Evolutionary conservation across 2,329 filamentous ascomycete species (phyloP), one percentile per base, ranked within the genome.

Genomic region (Paecilomyces sp.): DNA sequence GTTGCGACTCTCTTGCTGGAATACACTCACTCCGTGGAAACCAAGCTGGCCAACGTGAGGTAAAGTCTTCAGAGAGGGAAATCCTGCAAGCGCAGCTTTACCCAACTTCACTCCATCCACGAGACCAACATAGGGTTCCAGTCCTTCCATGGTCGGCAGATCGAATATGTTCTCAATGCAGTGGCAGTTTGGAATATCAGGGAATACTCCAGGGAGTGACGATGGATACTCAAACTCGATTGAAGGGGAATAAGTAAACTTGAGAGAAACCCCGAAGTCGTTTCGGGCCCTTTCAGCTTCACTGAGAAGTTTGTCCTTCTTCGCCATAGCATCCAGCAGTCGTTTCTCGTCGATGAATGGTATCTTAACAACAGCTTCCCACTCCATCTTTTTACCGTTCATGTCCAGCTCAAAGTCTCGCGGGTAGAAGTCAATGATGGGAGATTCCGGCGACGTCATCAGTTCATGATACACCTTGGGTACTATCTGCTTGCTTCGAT

Each of bases 381-480:
- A 99, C 64, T 99, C 95, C 89, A 96, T 95, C 79, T 96, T 99
- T 80, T 99, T 99, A 61, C 94, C 95, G 68, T 99, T 97, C 94
- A 99, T 97, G 72, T 99, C 95, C 50, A 99, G 82, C 65, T 95
- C 91, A 69, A 99, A 99, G 68, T 99, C 94, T 67, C 93, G 85
- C 2, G 94, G 94, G 69, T 99, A 99, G 73, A 99, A 99, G 72
- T 99, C 94, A 69, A 96, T 89, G 72, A 99, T 99, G 1, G 94
- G 92, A 15, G 93, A 97, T 15, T 89, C 85, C 1, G 88, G 83
- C 58, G 90, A 90, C 1, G 91, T 97, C 94, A 99, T 99, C 55
- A 99, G 81, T 28, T 91, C 86, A 76, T 94, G 91, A 75, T 96
- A 97, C 3, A 92, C 86, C 36, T 78, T 76, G 1, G 94, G 94